phyloP scores from a whole-genome alignment of 2,329 filamentous ascomycete genomes.

The Colletotrichum spinosum region DNA sequence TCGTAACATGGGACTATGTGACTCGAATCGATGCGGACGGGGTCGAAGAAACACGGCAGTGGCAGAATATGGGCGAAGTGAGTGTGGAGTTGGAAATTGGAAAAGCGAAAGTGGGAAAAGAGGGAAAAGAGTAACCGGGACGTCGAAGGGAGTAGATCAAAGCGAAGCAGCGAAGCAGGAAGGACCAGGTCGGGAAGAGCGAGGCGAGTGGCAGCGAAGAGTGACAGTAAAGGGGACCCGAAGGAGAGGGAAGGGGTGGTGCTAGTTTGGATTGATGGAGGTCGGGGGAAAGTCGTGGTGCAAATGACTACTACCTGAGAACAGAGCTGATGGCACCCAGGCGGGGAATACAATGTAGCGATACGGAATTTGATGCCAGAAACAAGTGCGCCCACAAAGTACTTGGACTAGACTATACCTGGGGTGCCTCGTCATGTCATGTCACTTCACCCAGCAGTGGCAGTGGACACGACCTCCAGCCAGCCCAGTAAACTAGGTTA shows the following conservation, averaged over 20 bases:
- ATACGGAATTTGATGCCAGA: conserved; percentile 9
- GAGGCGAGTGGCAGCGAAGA: conserved; percentile 20
- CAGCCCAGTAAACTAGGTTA: neutral
- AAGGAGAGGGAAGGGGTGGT: conserved; percentile 17
- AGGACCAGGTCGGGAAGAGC: conserved; percentile 15
- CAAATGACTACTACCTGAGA: neutral
- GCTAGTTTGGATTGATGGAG: conserved; percentile 12
- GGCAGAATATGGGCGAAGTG: conserved; percentile 12
- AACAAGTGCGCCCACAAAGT: too few species aligned
- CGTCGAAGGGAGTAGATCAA: conserved; percentile 12
- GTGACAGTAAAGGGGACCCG: conserved; percentile 11
- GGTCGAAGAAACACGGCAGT: neutral
- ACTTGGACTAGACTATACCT: neutral
- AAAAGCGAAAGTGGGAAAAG: conserved; percentile 22
- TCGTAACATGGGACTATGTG: conserved; percentile 23
- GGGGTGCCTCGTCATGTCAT: conserved; percentile 8
- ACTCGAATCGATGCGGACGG: neutral
- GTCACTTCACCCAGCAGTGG: neutral
- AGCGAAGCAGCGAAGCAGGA: conserved; percentile 6
- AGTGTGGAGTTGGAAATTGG: conserved; percentile 17
- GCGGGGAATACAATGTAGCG: conserved; percentile 12
- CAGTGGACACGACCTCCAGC: neutral
- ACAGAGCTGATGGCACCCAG: conserved; percentile 4
- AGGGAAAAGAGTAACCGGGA: conserved; percentile 21
- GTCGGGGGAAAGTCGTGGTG: conserved; percentile 7